Percentiles rank a stretch among this genome's conserved stretches.
phyloP scores from a whole-genome alignment of 2,329 filamentous ascomycete genomes.

The Aschersonia sp. region DNA sequence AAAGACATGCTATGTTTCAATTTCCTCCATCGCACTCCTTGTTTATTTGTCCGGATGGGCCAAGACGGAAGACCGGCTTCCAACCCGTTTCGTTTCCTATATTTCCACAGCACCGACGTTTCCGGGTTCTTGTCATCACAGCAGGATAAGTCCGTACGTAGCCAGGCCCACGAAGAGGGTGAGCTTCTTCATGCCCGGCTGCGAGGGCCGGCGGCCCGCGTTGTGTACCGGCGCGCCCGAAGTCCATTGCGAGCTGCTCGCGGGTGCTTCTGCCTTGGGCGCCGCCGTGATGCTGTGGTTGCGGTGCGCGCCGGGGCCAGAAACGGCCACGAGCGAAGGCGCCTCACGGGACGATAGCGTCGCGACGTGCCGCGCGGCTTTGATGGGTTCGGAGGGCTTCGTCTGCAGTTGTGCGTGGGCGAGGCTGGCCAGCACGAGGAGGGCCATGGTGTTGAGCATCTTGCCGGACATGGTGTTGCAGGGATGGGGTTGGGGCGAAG shows the following conservation, averaged over 20 bases:
- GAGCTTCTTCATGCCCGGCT: constrained; percentile 4
- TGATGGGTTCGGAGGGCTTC: not conserved
- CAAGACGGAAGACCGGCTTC: not conserved
- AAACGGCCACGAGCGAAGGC: not conserved
- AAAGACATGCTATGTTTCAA: too few relatives aligned
- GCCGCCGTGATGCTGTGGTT: not conserved
- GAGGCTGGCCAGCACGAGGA: constrained; percentile 1
- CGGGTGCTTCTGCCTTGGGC: not conserved
- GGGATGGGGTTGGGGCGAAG: not conserved
- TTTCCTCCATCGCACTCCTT: too few relatives aligned
- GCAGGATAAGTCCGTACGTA: constrained; percentile 4
- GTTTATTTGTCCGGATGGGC: too few relatives aligned
- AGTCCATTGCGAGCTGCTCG: not conserved
- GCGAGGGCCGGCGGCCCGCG: constrained; percentile 2
- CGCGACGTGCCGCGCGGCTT: not conserved
- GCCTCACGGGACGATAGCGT: not conserved
- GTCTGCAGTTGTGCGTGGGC: constrained; percentile 2
- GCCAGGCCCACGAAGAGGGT: constrained; percentile 3
- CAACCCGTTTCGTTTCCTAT: not conserved
- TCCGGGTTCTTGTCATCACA: not conserved
- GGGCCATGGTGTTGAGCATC: not conserved
- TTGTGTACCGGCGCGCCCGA: not conserved
- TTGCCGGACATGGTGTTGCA: constrained; percentile 1
- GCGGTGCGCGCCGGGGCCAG: not conserved
- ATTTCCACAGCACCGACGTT: not conserved